Evolutionary conservation across 441 rosid species (phyloP), one percentile per base, ranked within the genome.

Genomic region (Populus hybrid): DNA sequence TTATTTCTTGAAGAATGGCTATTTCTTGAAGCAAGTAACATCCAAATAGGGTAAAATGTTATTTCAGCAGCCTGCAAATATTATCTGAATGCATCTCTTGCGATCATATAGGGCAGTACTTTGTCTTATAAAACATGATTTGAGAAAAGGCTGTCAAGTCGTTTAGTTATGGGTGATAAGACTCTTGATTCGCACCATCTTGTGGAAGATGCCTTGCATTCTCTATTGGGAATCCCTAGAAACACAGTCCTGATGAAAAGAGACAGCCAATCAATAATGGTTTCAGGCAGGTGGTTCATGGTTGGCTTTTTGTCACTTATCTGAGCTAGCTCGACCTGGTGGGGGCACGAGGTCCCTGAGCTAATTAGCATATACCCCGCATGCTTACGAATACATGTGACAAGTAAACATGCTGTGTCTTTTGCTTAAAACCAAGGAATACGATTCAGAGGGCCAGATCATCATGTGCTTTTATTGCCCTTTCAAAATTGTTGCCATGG

Each of bases 271-370:
- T n/a, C n/a, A 67, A 67, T 75, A 40, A 65, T 75, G 67, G 28
- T 38, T 16, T 21, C 6, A n/a, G 16, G 78, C 71, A 42, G 65
- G 34, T 75, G 21, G 63, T 50, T 50, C 59, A 18, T 50, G 59
- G 72, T 34, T 46, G 67, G 74, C 10, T 70, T 64, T 76, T 77
- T 70, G 71, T 65, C 63, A 24, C 64, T 64, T 66, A 10, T 16
- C 38, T 0, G 63, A n/a, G n/a, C n/a, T n/a, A 26, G 28, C 59
- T 38, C 40, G 18, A 75, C 3, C 30, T 20, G 32, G 11, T 32
- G 53, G 65, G 36, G 28, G n/a, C 69, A 76, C 73, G 10, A 70
- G 70, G 79, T 77, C 57, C 59, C 38, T 61, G 74, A 59, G n/a
- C 67, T 14, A 14, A 14, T 46, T 46, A 46, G 57, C 57, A 14